Conservation (phyloP, 208 protist genomes). For the Trypanosomatidae sp. region DNA sequence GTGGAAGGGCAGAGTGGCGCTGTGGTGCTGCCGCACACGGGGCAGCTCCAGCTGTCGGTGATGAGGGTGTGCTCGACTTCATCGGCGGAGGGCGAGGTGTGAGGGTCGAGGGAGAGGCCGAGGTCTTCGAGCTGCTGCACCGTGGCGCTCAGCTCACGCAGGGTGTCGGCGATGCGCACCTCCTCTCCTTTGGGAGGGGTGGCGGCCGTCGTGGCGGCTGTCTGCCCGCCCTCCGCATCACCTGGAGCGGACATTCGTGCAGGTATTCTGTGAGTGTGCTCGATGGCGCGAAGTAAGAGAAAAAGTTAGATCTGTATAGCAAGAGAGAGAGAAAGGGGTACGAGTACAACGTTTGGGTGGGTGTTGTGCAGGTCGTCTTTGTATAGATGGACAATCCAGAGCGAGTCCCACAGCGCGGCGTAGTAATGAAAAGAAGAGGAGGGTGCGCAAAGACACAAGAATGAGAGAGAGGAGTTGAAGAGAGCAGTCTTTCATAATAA, state of each 20-base stretch:
- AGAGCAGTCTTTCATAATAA: no score
- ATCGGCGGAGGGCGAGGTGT: constrained; percentile 23
- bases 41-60: constrained; percentile 67
- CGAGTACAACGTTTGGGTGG: no score
- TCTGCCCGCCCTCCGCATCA: background rate
- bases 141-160: constrained; percentile 33
- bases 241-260: background rate
- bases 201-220: background rate
- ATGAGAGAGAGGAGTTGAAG: no score
- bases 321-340: no score
- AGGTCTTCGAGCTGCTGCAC: constrained; percentile 48
- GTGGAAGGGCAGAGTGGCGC: constrained; percentile 44
- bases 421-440: no score
- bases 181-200: background rate
- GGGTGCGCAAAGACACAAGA: no score
- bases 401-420: no score
- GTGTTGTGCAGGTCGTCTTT: no score
- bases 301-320: no score
- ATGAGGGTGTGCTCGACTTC: constrained; percentile 76
- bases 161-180: constrained; percentile 31
- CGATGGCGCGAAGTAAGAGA: no score
- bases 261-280: no score
- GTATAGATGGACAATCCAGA: no score
- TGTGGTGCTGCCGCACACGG: constrained; percentile 39
- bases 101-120: constrained; percentile 50